Conservation (phyloP, 148 eudicot species). For the Euryodendron excelsum region DNA sequence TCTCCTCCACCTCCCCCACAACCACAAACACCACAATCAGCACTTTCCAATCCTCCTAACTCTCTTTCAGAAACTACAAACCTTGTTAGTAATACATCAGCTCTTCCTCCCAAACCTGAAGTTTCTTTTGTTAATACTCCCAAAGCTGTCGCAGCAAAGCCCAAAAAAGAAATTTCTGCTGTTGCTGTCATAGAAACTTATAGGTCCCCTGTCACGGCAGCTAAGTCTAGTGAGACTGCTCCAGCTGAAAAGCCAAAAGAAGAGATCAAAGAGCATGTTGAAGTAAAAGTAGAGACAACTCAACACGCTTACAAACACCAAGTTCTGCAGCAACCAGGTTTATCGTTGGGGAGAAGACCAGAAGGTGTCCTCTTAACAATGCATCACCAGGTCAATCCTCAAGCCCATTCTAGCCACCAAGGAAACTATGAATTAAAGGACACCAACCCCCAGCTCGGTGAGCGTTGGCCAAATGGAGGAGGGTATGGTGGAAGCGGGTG, state of each 20-base stretch:
- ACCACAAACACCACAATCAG: not conserved
- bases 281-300: not conserved
- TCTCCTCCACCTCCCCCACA: not conserved
- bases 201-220: not conserved
- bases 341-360: slow-evolving; percentile 15
- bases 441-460: slow-evolving; percentile 43
- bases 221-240: not conserved
- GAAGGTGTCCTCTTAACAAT: slow-evolving; percentile 21
- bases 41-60: not conserved
- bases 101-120: slow-evolving; percentile 9
- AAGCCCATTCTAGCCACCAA: slow-evolving; percentile 22
- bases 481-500: slow-evolving; percentile 43
- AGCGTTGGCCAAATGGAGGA: slow-evolving; percentile 42
- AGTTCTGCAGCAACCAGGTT: slow-evolving; percentile 16
- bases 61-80: too few relatives aligned
- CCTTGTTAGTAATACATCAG: too few relatives aligned
- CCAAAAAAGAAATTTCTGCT: slow-evolving; percentile 7
- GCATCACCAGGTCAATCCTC: slow-evolving; percentile 41
- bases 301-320: slow-evolving; percentile 9
- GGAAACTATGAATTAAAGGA: slow-evolving; percentile 55
- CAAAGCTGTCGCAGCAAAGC: not conserved
- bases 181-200: not conserved
- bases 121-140: slow-evolving; percentile 3
- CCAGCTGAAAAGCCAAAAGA: not conserved
- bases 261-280: not conserved